Evolutionary conservation across 73 alveolate species (phyloP).

Genomic region (Diophrys appendiculata): DNA sequence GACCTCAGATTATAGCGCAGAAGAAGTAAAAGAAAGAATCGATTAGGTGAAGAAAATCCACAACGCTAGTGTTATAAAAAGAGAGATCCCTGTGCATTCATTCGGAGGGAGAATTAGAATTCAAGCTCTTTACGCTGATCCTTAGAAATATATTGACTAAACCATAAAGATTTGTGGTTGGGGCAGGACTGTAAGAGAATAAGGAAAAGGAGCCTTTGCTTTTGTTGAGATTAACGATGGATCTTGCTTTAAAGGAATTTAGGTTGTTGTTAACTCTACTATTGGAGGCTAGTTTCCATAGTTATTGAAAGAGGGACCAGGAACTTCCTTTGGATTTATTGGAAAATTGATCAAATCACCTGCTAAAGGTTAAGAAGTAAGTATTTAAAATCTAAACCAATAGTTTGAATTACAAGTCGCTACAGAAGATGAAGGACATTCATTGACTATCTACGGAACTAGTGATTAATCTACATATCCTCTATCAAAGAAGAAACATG

Average conservation of each 20-base stretch:
- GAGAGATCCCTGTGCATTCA: background rate
- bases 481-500: conserved; percentile 90
- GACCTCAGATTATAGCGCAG: background rate
- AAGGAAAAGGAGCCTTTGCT: conserved; percentile 86
- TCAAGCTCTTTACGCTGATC: conserved; percentile 41
- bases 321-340: conserved; percentile 67
- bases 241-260: conserved; percentile 78
- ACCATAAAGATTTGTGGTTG: conserved; percentile 86
- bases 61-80: background rate
- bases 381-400: no score
- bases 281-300: conserved; percentile 63
- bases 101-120: conserved; percentile 68
- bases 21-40: conserved; percentile 4
- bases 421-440: conserved; percentile 60
- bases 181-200: conserved; percentile 91
- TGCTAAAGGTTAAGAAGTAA: conserved; percentile 92
- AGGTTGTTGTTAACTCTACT: conserved; percentile 81
- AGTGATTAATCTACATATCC: conserved; percentile 95
- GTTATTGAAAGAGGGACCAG: conserved; percentile 71
- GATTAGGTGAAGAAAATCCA: background rate
- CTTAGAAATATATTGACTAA: conserved; percentile 15
- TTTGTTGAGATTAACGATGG: conserved; percentile 96
- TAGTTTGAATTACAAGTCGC: conserved; percentile 86
- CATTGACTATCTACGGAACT: conserved; percentile 77
- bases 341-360: conserved; percentile 92